Base-by-base conservation (phyloP, 345 rosid genomes). In the Linum tenue region DNA sequence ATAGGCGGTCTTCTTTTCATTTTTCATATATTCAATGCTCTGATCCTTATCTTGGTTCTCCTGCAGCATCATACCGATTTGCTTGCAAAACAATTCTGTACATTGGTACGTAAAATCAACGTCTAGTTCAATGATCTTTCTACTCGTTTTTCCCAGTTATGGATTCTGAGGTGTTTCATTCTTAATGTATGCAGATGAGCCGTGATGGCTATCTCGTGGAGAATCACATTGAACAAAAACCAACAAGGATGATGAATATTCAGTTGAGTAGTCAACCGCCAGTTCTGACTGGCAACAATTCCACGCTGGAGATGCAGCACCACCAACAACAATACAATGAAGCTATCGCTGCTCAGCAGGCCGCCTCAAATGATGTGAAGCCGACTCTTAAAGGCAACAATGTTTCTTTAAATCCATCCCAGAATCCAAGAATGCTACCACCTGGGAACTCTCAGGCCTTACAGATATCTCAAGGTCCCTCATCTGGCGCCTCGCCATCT, bases 21-120 rank as follows among this genome's bases (percentile, higher is more conserved):
- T n/a, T 56, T 7, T 10, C 2, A 41, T 22, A 22, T 22, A 22
- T 22, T 22, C 31, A 63, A 37, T 66, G 31, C 62, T 70, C 66
- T 73, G 69, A 78, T 69, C 57, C 73, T 61, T 59, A 39, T 62
- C 67, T 79, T 68, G 77, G 74, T 79, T 64, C 39, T 74, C 63
- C 60, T 31, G 67, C 97, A 94, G 99, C 86, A 88, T 72, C 61
- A 74, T 31, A 92, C 96, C 1, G 99, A 94, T 83, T 82, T 90
- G 81, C 96, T 94, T 68, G 95, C 88, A 7, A 69, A 59, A 55
- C 82, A 94, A 76, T 83, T 82, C 59, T 71, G 76, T 68, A 66
- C 84, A 63, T 84, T 85, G 99, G 99, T 94, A 86, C 3, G 83
- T 78, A 67, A 22, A 2, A 53, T 59, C 16, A 7, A 35, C 38